Evolutionary conservation across 2,329 filamentous ascomycete genomes (phyloP), one percentile per base, ranked within the genome.

Genomic region (Aureobasidium leucospermi): DNA sequence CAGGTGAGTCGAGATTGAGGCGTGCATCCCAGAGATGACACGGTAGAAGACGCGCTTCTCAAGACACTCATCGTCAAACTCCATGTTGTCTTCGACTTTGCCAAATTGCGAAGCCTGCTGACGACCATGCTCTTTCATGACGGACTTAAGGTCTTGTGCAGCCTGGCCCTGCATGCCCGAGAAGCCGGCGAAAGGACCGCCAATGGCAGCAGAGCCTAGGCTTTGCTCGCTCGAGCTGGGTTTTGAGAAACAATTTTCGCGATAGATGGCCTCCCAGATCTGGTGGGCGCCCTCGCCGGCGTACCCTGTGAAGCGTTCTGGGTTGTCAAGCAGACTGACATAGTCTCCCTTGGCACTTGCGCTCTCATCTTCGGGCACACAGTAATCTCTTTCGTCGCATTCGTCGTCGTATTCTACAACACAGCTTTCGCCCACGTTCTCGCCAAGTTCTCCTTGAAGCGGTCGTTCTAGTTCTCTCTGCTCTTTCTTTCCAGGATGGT

Each of bases 11-110:
- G 90, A 96, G 73, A 99, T 99, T 64, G 92, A 96, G 15, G 94
- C 90, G 73, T 99, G 94, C 94, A 99, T 96, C 45, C 94, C 94
- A 55, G 91, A 96, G 63, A 99, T 85, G 63, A 99, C 85, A 6
- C 92, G 84, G 75, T 97, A 94, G 73, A 99, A 99, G 39, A 97
- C 94, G n/a, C 94, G 88, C 81, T 99, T 97, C 78, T 99, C 94
- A 28, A 99, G 77, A 69, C 94, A 99, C 70, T 96, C 89, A 66
- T 96, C 92, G 65, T 96, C 91, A 49, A 86, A 80, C 65, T 94
- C 89, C 52, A 93, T 78, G 0, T 83, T 82, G 7, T 83, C 84
- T 61, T 83, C 79, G 31, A 81, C 79, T 42, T 59, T 48, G 39
- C 75, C 74, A 10, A 76, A 71, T 2, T 75, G 73, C 53, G 77